A percentile compares a stretch with the other conserved stretches of the same genome.
Evolutionary conservation across 352 stramenopile species (phyloP).

Genomic region (Globisporangium cystogenes): DNA sequence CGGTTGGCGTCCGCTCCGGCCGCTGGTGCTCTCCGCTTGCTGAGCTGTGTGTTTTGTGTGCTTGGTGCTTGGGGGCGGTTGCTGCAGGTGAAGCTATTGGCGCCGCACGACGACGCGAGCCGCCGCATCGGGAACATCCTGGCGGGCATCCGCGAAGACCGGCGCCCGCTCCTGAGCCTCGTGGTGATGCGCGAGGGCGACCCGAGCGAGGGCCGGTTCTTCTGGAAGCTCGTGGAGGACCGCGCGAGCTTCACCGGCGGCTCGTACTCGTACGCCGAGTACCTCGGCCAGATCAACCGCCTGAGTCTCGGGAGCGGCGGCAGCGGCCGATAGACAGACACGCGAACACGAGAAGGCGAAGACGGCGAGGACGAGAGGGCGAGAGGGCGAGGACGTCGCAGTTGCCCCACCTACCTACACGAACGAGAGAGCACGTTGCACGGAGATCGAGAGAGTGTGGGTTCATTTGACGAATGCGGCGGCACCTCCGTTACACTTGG

Average conservation of each 20-base stretch:
- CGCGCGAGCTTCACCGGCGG: conserved; percentile 95
- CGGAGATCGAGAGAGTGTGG: too few relatives aligned
- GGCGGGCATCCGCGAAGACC: conserved; percentile 82
- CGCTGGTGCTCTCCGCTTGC: too few relatives aligned
- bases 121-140: conserved; percentile 87
- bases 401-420: too few relatives aligned
- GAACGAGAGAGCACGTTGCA: too few relatives aligned
- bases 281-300: conserved; percentile 88
- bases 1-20: too few relatives aligned
- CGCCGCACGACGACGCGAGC: conserved; percentile 80
- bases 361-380: not conserved
- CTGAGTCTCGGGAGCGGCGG: conserved; percentile 45
- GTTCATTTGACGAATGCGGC: too few relatives aligned
- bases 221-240: conserved; percentile 98
- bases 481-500: too few relatives aligned
- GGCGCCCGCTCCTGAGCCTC: conserved; percentile 79
- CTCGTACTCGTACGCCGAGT: conserved; percentile 98
- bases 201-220: conserved; percentile 92
- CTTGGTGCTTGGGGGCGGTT: not conserved
- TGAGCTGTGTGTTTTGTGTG: too few relatives aligned
- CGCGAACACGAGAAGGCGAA: too few relatives aligned
- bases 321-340: conserved; percentile 50
- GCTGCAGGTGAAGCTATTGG: conserved; percentile 62
- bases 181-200: conserved; percentile 95
- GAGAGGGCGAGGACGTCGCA: too few relatives aligned